phyloP scores from a whole-genome alignment of 2,329 filamentous ascomycete species.

The Scorias spongiosa region DNA sequence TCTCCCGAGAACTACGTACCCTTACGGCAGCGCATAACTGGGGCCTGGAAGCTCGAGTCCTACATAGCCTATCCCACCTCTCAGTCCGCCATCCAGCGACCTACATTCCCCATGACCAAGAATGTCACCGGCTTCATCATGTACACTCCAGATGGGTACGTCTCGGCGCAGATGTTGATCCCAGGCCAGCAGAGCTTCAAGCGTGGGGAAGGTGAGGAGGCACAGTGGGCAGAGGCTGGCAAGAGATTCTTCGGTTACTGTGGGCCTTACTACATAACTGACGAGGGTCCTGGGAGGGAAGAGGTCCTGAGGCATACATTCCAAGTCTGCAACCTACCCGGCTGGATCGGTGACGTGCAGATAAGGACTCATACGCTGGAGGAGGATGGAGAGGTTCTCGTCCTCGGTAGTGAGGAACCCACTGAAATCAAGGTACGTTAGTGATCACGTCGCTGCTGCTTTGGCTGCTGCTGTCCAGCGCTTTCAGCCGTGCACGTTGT shows the following conservation, averaged over 20 bases:
- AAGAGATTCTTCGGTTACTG: slow-evolving; percentile 23
- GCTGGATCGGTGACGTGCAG: slow-evolving; percentile 24
- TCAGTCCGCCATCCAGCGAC: slow-evolving; percentile 18
- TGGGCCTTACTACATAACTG: slow-evolving; percentile 23
- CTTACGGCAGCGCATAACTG: slow-evolving; percentile 19
- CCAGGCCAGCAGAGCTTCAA: slow-evolving; percentile 24
- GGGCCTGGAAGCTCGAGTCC: slow-evolving; percentile 24
- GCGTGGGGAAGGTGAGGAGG: slow-evolving; percentile 22
- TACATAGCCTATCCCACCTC: slow-evolving; percentile 24
- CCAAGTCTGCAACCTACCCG: slow-evolving; percentile 23
- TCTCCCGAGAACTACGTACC: slow-evolving; percentile 15
- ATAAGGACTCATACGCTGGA: slow-evolving; percentile 22
- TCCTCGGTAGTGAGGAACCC: slow-evolving; percentile 23
- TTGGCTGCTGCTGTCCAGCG: too few relatives aligned
- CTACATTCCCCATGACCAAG: slow-evolving; percentile 23
- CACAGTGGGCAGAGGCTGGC: slow-evolving; percentile 24
- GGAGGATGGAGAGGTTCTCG: slow-evolving; percentile 23
- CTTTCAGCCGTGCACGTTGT: too few relatives aligned
- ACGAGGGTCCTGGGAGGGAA: slow-evolving; percentile 19
- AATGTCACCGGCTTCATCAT: slow-evolving; percentile 23
- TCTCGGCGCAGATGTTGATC: slow-evolving; percentile 24
- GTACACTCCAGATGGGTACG: slow-evolving; percentile 25
- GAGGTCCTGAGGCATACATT: slow-evolving; percentile 23
- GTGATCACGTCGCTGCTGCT: not conserved
- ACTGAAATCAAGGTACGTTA: slow-evolving; percentile 22